Conservation (phyloP, 768 basidiomycete species). For the Clitopilus hobsonii region DNA sequence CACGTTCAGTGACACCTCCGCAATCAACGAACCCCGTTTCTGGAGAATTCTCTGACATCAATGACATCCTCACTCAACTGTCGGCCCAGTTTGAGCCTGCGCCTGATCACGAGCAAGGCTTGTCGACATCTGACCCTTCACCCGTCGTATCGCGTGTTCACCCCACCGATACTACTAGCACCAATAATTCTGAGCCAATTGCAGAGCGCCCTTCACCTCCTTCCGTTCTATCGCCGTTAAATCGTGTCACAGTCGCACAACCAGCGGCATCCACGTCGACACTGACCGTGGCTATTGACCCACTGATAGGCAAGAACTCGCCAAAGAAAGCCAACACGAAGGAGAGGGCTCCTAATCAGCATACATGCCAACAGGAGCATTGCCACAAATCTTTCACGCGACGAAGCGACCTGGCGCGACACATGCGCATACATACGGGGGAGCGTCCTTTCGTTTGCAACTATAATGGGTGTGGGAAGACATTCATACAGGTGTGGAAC, state of each 20-base stretch:
- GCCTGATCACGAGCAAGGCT: constrained; percentile 34
- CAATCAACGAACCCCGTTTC: constrained; percentile 44
- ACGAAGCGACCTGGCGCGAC: constrained; percentile 77
- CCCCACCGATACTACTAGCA: not conserved
- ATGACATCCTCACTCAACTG: constrained; percentile 72
- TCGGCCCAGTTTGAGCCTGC: constrained; percentile 65
- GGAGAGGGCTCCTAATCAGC: constrained; percentile 43
- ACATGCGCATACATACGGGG: constrained; percentile 88
- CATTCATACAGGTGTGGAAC: constrained; percentile 77
- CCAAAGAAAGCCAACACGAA: constrained; percentile 35
- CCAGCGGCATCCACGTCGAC: constrained; percentile 52
- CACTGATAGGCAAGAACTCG: not conserved
- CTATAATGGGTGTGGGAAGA: constrained; percentile 75
- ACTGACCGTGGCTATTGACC: constrained; percentile 13
- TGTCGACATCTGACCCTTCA: constrained; percentile 42
- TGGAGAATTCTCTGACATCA: constrained; percentile 66
- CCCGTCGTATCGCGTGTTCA: constrained; percentile 34
- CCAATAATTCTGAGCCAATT: not conserved
- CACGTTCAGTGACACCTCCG: constrained; percentile 27
- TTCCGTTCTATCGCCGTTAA: constrained; percentile 32
- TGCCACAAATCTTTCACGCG: constrained; percentile 82
- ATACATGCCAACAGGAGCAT: constrained; percentile 65
- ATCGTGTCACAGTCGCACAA: constrained; percentile 27
- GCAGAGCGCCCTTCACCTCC: constrained; percentile 7
- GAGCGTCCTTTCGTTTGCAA: constrained; percentile 81